Evolutionary conservation across 208 protist species (phyloP), one percentile per base, ranked within the genome.

Genomic region (Blastocrithidia nonstop): DNA sequence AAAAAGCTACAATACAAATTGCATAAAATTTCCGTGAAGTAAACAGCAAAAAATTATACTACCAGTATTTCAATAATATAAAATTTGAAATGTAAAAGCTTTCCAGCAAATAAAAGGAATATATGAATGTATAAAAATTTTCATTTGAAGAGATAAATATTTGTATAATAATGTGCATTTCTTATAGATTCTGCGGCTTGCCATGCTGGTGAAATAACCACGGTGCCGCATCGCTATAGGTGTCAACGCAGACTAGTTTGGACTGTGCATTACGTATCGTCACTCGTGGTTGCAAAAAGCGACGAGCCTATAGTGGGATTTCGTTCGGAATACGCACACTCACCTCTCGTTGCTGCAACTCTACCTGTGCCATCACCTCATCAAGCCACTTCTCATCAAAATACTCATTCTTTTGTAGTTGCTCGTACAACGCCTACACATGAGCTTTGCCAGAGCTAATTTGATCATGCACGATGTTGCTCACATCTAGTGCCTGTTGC

Each of bases 251-350:
- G n/a, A n/a, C n/a, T n/a, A n/a, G n/a, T n/a, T n/a, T n/a, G n/a
- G n/a, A n/a, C n/a, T n/a, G n/a, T n/a, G n/a, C n/a, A n/a, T 73
- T 59, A 24, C 83, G 78, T 71, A 87, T 79, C 57, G 84, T 65
- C 50, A 93, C 83, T 45, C 83, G 83, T 35, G 83, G 83, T 45
- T 78, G 39, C 35, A 93, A 54, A 58, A 93, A 93, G 23, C 67
- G 67, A 5, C 68, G 61, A 11, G 79, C 83, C 63, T 93, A 78
- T 15, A 93, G 60, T 39, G 83, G 83, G 41, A 93, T 73, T 22
- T 93, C 83, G 39, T 83, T 63, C 0, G 75, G 69, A 22, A 74
- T 15, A 54, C 88, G 79, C n/a, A 88, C 45, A 22, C 56, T 40
- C 24, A 93, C 68, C 56, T 88, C 66, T 67, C 69, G 57, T 61